Base-by-base conservation (phyloP, 306 rosid genomes). In the Calophaca sinica region DNA sequence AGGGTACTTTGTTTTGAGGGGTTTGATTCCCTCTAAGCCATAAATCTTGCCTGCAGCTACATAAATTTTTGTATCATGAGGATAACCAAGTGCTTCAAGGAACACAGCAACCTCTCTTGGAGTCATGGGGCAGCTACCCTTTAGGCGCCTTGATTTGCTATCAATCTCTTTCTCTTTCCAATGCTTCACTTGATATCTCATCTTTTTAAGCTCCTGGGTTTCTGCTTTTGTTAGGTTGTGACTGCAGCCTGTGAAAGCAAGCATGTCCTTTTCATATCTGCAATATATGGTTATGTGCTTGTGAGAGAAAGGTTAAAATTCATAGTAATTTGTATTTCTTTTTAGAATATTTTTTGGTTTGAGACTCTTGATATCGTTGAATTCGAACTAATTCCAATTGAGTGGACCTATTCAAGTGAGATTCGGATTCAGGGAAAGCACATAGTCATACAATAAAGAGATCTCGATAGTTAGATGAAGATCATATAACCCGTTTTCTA, bases 261-360 rank as follows among this genome's bases (percentile, higher is more conserved):
- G 91, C 94, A 91, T 89, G 83, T 87, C 94, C 84, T 83, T 89
- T 79, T 91, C 97, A 70, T 91, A 89, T 77, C 92, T 89, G 78
- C 84, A 72, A 49, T 63, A 14, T 74, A n/a, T 15, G 9, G 14
- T n/a, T 53, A 45, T 46, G 15, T 35, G 13, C n/a, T 61, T 57
- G 26, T 71, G 7, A 38, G 7, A 49, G 36, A 20, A 20, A 1
- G 14, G 38, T 44, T 6, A 10, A 10, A 57, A 42, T 14, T 41
- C 2, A 20, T 38, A 6, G 10, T 13, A 62, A 41, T 57, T 4
- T 72, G 14, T 62, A 3, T 9, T 2, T 26, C 2, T 15, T 14
- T 52, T 14, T 2, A 15, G 58, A 53, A 6, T 20, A 0, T 20
- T 0, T 20, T 20, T 20, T 20, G 26, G 26, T 20, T 20, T 20